These are phyloP conservation scores for Kwoniella heveanensis DNA, from an alignment of 768 basidiomycete genomes.

Conservation along the genomic window DNA sequence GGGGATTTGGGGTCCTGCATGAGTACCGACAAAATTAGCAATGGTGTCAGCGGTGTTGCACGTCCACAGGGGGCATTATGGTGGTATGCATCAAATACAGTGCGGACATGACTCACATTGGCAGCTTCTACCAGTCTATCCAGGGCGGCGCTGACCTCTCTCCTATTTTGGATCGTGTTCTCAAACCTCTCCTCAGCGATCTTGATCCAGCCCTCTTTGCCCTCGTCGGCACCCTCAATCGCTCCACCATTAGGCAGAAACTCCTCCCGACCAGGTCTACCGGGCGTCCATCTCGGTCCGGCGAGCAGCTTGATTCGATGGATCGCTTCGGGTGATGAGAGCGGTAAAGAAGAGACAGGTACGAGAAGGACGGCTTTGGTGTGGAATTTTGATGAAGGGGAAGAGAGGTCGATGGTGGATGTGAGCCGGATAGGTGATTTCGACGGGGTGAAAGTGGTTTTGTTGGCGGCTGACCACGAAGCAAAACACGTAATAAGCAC, in stretches of 20 bases:
- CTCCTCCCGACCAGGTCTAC: conserved; percentile 44
- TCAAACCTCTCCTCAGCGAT: conserved; percentile 88
- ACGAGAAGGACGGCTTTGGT: conserved; percentile 73
- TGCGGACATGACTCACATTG: conserved; percentile 65
- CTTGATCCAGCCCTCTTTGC: conserved; percentile 78
- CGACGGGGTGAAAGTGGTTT: conserved; percentile 73
- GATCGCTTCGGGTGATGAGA: conserved; percentile 66
- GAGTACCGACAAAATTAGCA: no score
- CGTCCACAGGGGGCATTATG: no score
- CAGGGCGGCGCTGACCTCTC: conserved; percentile 87
- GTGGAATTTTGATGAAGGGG: conserved; percentile 74
- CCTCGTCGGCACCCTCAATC: conserved; percentile 17
- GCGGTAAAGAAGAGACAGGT: conserved; percentile 71
- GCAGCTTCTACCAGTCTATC: conserved; percentile 77
- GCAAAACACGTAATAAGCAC: no score
- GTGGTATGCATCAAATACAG: no score
- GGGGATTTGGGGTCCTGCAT: conserved; percentile 41
- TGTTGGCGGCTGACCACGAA: conserved; percentile 67
- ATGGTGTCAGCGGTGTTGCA: no score
- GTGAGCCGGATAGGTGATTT: conserved; percentile 60
- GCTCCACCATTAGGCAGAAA: conserved; percentile 13
- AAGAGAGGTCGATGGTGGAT: conserved; percentile 66
- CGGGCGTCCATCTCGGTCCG: conserved; percentile 79
- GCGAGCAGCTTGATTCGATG: conserved; percentile 88
- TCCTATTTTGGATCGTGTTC: conserved; percentile 80